A percentile compares a stretch with the other conserved stretches of the same genome.
These are phyloP conservation scores for Cochlearia excelsa DNA, from an alignment of 345 rosid species.

Conservation along the genomic window DNA sequence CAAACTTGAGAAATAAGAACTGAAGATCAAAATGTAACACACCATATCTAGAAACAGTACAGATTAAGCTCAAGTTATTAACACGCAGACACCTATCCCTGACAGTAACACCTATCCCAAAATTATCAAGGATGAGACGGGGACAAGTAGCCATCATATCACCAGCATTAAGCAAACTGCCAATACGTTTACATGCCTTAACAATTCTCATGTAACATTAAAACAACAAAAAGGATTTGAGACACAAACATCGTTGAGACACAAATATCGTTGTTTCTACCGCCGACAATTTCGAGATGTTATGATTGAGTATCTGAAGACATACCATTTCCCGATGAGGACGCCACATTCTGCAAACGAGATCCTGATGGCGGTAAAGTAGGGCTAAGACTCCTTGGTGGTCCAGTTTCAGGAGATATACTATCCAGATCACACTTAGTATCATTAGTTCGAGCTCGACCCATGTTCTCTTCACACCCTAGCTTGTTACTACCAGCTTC, in stretches of 20 bases:
- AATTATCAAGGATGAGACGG: conserved; percentile 1
- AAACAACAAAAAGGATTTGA: conserved; percentile 11
- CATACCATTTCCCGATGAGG: conserved; percentile 63
- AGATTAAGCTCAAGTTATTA: background rate
- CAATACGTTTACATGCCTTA: conserved; percentile 1
- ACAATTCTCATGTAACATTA: conserved; percentile 13
- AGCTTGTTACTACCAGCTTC: conserved; percentile 47
- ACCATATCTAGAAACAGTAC: conserved; percentile 1
- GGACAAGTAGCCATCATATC: conserved; percentile 8
- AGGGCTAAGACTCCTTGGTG: conserved; percentile 59
- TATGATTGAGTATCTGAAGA: background rate
- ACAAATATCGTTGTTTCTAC: background rate
- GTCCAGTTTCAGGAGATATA: conserved; percentile 49
- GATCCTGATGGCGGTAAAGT: conserved; percentile 49
- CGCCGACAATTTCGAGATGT: conserved; percentile 18
- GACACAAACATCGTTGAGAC: conserved; percentile 11
- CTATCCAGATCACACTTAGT: conserved; percentile 43
- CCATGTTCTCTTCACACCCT: conserved; percentile 45
- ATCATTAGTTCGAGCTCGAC: conserved; percentile 33
- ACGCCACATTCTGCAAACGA: conserved; percentile 57
- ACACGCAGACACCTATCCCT: conserved; percentile 7
- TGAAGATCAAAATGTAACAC: conserved; percentile 2
- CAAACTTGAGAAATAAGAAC: conserved; percentile 23
- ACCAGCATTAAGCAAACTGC: conserved; percentile 16
- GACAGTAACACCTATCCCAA: background rate